These are phyloP conservation scores for Nidularia pulvinata DNA, from an alignment of 768 basidiomycete genomes.

Conservation along the genomic window DNA sequence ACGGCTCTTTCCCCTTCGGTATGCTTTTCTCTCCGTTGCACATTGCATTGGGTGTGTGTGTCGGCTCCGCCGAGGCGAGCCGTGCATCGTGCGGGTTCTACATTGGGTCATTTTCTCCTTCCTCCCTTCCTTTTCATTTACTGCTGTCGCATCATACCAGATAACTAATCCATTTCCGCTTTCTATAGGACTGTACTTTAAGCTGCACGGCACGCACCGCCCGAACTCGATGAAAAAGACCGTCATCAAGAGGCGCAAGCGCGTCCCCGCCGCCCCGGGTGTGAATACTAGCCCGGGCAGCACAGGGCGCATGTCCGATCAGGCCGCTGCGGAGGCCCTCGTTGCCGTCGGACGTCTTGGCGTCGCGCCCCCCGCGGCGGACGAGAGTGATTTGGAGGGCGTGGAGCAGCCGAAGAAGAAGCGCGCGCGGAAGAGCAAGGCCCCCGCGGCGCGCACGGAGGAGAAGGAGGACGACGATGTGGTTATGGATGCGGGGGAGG, in stretches of 20 bases:
- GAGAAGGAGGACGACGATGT: conserved; percentile 40
- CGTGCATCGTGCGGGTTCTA: no score
- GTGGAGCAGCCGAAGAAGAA: conserved; percentile 57
- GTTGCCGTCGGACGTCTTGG: conserved; percentile 73
- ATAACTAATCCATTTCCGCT: background rate
- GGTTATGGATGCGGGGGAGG: conserved; percentile 44
- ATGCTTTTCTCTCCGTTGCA: conserved; percentile 4
- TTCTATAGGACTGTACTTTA: conserved; percentile 89
- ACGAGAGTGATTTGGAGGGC: conserved; percentile 43
- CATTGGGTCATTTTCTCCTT: no score
- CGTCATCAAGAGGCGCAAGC: conserved; percentile 97
- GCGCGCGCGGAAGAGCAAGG: conserved; percentile 39
- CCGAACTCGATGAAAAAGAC: conserved; percentile 99
- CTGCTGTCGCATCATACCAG: no score
- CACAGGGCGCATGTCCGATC: conserved; percentile 61
- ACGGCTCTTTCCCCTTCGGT: background rate
- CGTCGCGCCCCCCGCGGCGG: conserved; percentile 29
- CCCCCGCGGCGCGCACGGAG: conserved; percentile 13
- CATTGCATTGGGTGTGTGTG: no score
- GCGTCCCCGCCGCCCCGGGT: conserved; percentile 89
- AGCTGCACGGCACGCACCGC: conserved; percentile 95
- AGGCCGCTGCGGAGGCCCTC: conserved; percentile 87
- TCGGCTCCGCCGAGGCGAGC: no score
- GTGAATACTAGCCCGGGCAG: conserved; percentile 13
- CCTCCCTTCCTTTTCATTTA: no score